Evolutionary conservation across 2,329 filamentous ascomycete species (phyloP).

Genomic region (Aspergillus novofumigatus): DNA sequence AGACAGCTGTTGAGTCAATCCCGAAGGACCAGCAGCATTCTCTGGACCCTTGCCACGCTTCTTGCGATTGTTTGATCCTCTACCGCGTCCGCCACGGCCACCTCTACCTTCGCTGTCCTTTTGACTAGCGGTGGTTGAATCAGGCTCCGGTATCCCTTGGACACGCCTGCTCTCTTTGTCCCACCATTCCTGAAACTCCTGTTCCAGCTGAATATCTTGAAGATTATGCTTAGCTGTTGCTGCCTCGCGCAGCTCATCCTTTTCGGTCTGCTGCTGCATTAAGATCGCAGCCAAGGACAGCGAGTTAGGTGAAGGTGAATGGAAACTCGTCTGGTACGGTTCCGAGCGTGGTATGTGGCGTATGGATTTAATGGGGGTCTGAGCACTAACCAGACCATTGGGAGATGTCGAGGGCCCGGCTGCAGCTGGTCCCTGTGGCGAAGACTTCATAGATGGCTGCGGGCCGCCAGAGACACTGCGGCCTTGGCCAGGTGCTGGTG

Average conservation of each 20-base stretch:
- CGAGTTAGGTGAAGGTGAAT: constrained; percentile 59
- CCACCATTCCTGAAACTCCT: constrained; percentile 77
- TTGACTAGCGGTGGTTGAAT: constrained; percentile 7
- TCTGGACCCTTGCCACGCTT: constrained; percentile 9
- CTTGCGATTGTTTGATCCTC: constrained; percentile 10
- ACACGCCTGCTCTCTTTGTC: constrained; percentile 37
- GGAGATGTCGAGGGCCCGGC: constrained; percentile 34
- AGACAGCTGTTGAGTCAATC: constrained; percentile 8
- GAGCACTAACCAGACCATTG: constrained; percentile 18
- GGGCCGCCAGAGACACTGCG: constrained; percentile 23
- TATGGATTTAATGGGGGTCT: constrained; percentile 37
- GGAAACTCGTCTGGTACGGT: constrained; percentile 22
- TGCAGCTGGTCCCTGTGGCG: constrained; percentile 33
- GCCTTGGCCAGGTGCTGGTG: constrained; percentile 47
- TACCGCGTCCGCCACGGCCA: constrained; percentile 14
- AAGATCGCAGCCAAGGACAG: constrained; percentile 85
- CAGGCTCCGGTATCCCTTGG: constrained; percentile 29
- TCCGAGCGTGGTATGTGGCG: constrained; percentile 48
- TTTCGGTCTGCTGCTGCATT: constrained; percentile 78
- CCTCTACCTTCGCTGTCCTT: constrained; percentile 10
- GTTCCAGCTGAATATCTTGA: constrained; percentile 93
- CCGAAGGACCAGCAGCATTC: constrained; percentile 2
- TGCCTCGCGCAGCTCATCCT: constrained; percentile 75
- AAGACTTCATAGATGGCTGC: constrained; percentile 12
- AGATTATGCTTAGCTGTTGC: constrained; percentile 76